phyloP scores from a whole-genome alignment of 768 basidiomycete species.

The Psilocybe cubensis region DNA sequence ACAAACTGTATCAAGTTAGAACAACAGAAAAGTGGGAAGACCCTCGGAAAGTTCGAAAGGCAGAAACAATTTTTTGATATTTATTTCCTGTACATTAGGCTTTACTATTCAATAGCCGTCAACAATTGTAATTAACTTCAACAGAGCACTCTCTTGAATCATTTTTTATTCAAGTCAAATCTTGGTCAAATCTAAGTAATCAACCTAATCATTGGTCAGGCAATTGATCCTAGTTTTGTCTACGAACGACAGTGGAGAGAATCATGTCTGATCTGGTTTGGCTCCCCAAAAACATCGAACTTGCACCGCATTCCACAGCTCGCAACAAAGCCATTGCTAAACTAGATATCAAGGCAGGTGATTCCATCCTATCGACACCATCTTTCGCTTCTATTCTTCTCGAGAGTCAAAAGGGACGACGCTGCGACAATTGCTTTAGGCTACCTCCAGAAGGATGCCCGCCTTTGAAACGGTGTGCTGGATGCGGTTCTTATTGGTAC shows the following conservation, averaged over 20 bases:
- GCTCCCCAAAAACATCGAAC: slow-evolving; percentile 20
- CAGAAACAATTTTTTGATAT: background rate
- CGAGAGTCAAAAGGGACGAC: slow-evolving; percentile 56
- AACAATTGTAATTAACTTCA: slow-evolving; percentile 5
- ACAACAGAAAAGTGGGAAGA: background rate
- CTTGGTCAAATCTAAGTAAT: background rate
- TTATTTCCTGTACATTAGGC: slow-evolving; percentile 9
- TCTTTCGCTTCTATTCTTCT: slow-evolving; percentile 55
- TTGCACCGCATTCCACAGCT: slow-evolving; percentile 51
- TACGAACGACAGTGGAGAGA: background rate
- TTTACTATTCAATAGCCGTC: slow-evolving; percentile 6
- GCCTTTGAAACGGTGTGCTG: slow-evolving; percentile 59
- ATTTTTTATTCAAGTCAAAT: background rate
- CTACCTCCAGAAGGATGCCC: slow-evolving; percentile 27
- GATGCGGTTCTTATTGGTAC: slow-evolving; percentile 76
- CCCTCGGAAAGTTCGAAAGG: background rate
- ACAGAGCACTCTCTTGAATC: background rate
- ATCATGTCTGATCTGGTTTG: background rate
- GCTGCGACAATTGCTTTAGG: slow-evolving; percentile 71
- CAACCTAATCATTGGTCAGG: too few relatives aligned
- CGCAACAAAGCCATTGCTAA: slow-evolving; percentile 55
- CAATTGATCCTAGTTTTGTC: background rate
- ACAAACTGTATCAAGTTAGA: background rate
- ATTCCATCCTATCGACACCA: slow-evolving; percentile 46
- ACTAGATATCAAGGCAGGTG: slow-evolving; percentile 43